Evolutionary conservation across 345 rosid genomes (phyloP).

Genomic region (Syzygium aqueum): DNA sequence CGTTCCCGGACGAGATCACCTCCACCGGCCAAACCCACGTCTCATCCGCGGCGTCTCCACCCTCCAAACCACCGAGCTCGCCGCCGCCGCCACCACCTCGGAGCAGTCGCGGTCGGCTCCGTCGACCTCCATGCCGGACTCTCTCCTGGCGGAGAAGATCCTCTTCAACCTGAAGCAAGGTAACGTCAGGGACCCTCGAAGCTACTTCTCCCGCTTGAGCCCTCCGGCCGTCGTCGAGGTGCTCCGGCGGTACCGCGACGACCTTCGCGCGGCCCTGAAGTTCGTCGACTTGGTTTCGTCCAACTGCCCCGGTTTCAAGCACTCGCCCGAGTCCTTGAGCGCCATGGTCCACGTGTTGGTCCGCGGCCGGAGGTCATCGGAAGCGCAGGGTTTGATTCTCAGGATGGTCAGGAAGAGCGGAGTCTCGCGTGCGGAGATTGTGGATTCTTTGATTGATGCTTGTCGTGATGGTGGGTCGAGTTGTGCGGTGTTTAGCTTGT

Average conservation of each 20-base stretch:
- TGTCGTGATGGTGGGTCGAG: conserved; percentile 18
- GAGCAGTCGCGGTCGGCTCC: not conserved
- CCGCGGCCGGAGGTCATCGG: conserved; percentile 43
- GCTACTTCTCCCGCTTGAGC: conserved; percentile 30
- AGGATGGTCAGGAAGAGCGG: conserved; percentile 78
- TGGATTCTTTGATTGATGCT: conserved; percentile 38
- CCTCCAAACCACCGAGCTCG: not conserved
- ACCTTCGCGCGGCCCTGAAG: conserved; percentile 32
- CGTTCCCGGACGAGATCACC: not conserved
- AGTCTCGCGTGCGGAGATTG: conserved; percentile 44
- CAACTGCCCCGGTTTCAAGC: conserved; percentile 33
- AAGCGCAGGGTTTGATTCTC: conserved; percentile 68
- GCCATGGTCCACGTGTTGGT: conserved; percentile 34
- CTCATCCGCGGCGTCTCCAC: not conserved
- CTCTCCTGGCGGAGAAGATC: conserved; percentile 55
- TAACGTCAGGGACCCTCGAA: conserved; percentile 18
- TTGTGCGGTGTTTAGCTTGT: conserved; percentile 54
- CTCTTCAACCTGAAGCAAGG: conserved; percentile 44
- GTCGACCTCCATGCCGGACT: conserved; percentile 6
- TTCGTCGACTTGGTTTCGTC: conserved; percentile 29
- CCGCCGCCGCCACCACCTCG: not conserved
- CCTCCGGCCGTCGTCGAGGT: conserved; percentile 45
- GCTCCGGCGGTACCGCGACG: conserved; percentile 35
- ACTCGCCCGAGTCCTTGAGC: conserved; percentile 49
- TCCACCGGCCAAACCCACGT: not conserved